Conservation (phyloP, 2,329 filamentous ascomycete species). For the Trichoderma endophyticum region DNA sequence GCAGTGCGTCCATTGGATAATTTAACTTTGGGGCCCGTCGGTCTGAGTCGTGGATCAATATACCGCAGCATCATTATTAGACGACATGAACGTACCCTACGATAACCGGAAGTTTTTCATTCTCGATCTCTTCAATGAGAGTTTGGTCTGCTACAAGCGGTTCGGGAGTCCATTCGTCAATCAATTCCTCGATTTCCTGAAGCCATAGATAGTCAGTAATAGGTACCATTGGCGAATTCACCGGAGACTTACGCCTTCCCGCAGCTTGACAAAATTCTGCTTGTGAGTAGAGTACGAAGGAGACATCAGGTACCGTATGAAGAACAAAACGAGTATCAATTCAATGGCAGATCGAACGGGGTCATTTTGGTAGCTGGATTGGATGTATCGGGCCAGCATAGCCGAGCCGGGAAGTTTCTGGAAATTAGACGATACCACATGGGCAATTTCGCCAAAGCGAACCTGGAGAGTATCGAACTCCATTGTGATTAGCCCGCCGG, state of each 20-base stretch:
- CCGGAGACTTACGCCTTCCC: conserved; percentile 60
- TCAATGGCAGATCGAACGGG: conserved; percentile 92
- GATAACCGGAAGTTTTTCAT: conserved; percentile 82
- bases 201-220: not conserved
- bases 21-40: conserved; percentile 86
- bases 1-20: conserved; percentile 86
- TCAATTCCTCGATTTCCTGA: conserved; percentile 88
- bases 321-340: conserved; percentile 90
- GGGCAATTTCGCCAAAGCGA: conserved; percentile 47
- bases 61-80: not conserved
- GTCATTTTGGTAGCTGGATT: conserved; percentile 96
- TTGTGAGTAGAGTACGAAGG: conserved; percentile 91
- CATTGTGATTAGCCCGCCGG: conserved; percentile 40
- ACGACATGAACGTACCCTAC: conserved; percentile 61
- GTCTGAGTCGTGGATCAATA: conserved; percentile 47
- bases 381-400: conserved; percentile 91
- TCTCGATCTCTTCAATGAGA: conserved; percentile 72
- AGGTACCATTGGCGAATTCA: not conserved
- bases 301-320: conserved; percentile 86
- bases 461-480: conserved; percentile 60
- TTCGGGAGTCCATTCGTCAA: conserved; percentile 95
- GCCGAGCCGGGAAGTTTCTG: conserved; percentile 91
- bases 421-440: conserved; percentile 62
- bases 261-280: conserved; percentile 82
- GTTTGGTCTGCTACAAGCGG: conserved; percentile 76